Base-by-base conservation (phyloP, 768 basidiomycete genomes). In the Mycena rebaudengoi region DNA sequence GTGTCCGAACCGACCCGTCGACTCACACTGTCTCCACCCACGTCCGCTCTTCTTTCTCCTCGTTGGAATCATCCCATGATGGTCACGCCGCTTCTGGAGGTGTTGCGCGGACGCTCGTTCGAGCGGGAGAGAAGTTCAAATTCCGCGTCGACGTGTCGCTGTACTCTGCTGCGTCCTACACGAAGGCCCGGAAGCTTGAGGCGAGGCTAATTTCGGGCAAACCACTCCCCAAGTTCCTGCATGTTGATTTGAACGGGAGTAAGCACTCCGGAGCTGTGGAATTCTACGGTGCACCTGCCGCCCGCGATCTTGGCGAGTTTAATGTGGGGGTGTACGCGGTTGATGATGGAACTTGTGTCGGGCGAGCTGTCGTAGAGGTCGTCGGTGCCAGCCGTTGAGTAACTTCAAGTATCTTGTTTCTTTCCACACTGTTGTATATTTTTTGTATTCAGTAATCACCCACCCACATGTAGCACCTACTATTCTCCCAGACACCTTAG, bases 1-100 rank as follows among this genome's bases (percentile, higher is more conserved):
- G 69, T 68, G 61, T 66, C 68, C 52, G 58, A 52, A 65, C 74
- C 64, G 64, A 71, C 59, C 68, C 72, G 54, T 73, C 72, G 49
- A 74, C 78, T 23, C 76, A 77, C n/a, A 79, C 77, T 7, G 69
- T 76, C 14, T 71, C 77, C 10, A 81, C 81, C 26, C 77, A 79
- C 58, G 69, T 76, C 32, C 77, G 79, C n/a, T 82, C 82, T n/a
- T 89, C 89, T 13, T 87, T 88, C 68, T 86, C 88, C 4, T 88
- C 89, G 16, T 75, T 89, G 28, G 87, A 87, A 69, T 89, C 88
- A 5, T 88, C 87, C 12, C 83, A 82, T 45, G 78, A 76, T 18
- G 82, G 80, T 23, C 78, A 80, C 56, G 79, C 78, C 21, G 74
- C 73, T 26, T 55, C 71, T 16, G 59, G 67, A 23, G 73, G 71